These are phyloP conservation scores for Voacanga thouarsii DNA, from an alignment of 257 asterid species.

Conservation along the genomic window DNA sequence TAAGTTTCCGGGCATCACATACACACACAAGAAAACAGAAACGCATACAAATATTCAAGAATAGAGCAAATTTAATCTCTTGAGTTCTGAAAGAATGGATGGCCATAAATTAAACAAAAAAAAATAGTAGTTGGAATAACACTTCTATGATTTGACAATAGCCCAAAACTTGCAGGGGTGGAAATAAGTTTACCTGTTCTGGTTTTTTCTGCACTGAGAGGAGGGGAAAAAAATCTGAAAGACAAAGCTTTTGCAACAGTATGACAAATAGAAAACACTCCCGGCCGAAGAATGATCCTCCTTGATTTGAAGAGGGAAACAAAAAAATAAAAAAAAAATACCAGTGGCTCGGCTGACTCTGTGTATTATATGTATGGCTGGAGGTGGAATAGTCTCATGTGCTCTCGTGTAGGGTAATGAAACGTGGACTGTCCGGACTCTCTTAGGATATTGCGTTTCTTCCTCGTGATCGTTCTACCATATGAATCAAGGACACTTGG, in stretches of 20 bases:
- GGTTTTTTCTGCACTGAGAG: background rate
- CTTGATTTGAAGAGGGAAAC: background rate
- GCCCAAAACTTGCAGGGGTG: background rate
- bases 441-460: background rate
- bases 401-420: background rate
- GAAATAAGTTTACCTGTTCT: background rate
- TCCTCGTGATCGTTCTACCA: background rate
- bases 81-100: background rate
- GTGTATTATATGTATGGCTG: background rate
- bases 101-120: background rate
- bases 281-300: background rate
- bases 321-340: background rate
- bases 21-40: background rate
- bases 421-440: conserved; percentile 16
- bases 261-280: background rate
- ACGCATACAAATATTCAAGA: background rate
- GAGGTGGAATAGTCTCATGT: conserved; percentile 14
- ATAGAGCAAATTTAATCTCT: background rate
- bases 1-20: background rate
- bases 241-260: background rate
- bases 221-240: background rate
- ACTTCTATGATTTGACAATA: background rate
- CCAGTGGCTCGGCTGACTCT: conserved; percentile 4
- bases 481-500: background rate
- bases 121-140: background rate